A percentile compares a stretch with the other conserved stretches of the same genome.
Evolutionary conservation across 2,329 filamentous ascomycete genomes (phyloP).

Genomic region (Taxawa tesnikishii): DNA sequence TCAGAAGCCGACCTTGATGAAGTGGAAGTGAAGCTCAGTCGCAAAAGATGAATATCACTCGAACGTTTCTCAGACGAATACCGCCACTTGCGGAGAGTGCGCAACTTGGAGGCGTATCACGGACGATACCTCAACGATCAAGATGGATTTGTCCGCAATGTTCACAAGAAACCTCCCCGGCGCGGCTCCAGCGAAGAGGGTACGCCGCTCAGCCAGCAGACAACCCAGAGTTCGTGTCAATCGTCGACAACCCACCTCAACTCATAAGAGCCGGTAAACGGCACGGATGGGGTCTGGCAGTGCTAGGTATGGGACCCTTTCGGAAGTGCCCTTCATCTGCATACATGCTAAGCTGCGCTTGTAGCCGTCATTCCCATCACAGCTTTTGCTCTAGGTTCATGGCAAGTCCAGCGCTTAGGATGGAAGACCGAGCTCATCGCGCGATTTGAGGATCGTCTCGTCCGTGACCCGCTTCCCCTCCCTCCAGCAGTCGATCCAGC

Average conservation of each 20-base stretch:
- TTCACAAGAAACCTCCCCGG: conserved; percentile 9
- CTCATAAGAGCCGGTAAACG: conserved; percentile 63
- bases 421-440: conserved; percentile 94
- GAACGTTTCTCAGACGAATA: background rate
- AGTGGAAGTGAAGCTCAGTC: conserved; percentile 1
- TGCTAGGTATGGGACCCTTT: conserved; percentile 51
- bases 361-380: conserved; percentile 76
- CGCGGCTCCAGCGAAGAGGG: conserved; percentile 16
- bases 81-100: background rate
- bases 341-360: conserved; percentile 15
- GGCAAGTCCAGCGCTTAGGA: conserved; percentile 84
- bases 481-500: conserved; percentile 70
- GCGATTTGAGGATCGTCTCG: conserved; percentile 80
- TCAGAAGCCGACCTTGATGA: too few relatives aligned
- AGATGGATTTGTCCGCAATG: conserved; percentile 17
- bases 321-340: background rate
- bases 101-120: background rate
- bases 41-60: background rate
- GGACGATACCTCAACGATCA: background rate
- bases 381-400: conserved; percentile 79
- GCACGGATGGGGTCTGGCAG: conserved; percentile 69
- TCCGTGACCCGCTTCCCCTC: conserved; percentile 73
- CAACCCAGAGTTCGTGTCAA: conserved; percentile 67
- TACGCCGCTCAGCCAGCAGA: conserved; percentile 47
- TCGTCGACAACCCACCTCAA: conserved; percentile 73